These are phyloP conservation scores for Salix brachista DNA, from an alignment of 345 rosid genomes.

Conservation along the genomic window DNA sequence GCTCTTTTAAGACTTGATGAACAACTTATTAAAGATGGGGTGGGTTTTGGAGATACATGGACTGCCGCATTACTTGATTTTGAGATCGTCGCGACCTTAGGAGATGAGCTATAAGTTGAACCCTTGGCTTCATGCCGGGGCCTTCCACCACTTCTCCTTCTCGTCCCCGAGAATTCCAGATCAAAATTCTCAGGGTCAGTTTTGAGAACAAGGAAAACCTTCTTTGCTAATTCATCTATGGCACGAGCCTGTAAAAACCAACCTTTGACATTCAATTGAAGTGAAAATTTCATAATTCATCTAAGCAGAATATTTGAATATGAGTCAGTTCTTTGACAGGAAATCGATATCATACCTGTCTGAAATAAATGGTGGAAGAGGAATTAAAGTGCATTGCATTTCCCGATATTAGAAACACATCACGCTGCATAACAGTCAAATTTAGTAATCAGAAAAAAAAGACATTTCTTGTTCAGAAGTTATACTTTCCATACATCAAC, in stretches of 20 bases:
- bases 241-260: conserved; percentile 51
- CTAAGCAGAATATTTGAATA: neutral
- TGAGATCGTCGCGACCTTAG: conserved; percentile 22
- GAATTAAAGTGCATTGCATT: conserved; percentile 72
- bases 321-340: neutral
- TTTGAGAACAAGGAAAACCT: conserved; percentile 48
- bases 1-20: conserved; percentile 24
- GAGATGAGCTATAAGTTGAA: conserved; percentile 19
- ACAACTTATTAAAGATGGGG: conserved; percentile 12
- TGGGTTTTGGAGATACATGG: conserved; percentile 17
- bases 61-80: conserved; percentile 5
- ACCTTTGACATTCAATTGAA: conserved; percentile 9
- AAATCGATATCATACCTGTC: conserved; percentile 44
- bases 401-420: conserved; percentile 44
- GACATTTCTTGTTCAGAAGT: neutral
- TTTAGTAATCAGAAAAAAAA: conserved; percentile 1
- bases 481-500: neutral
- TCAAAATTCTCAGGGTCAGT: conserved; percentile 46
- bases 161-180: conserved; percentile 37
- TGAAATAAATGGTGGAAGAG: conserved; percentile 44
- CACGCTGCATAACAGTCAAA: conserved; percentile 38
- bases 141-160: conserved; percentile 37
- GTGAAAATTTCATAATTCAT: neutral
- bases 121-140: conserved; percentile 19
- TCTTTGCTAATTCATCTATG: conserved; percentile 51